Conservation (phyloP, 2,329 filamentous ascomycete species). For the Sporothrix sp. region DNA sequence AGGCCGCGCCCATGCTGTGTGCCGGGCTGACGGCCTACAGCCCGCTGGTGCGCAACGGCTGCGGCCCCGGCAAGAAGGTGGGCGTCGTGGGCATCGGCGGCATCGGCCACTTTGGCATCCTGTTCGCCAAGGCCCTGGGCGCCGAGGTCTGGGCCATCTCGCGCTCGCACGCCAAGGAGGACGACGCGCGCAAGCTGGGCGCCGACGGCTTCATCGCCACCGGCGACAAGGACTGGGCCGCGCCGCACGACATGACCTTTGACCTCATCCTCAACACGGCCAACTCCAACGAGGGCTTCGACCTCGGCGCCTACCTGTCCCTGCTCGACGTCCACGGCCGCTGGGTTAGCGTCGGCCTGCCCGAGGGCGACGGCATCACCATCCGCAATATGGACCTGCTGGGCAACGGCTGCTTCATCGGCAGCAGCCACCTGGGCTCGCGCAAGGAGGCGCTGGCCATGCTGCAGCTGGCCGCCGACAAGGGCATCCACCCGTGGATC, state of each 20-base stretch:
- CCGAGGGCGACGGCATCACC: constrained; percentile 61
- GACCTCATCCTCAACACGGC: constrained; percentile 71
- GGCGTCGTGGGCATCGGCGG: constrained; percentile 65
- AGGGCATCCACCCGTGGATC: constrained; percentile 60
- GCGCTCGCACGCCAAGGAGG: constrained; percentile 50
- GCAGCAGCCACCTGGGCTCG: constrained; percentile 60
- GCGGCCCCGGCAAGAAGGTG: constrained; percentile 69
- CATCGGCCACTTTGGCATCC: constrained; percentile 60
- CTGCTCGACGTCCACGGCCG: constrained; percentile 72
- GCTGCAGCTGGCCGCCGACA: constrained; percentile 60
- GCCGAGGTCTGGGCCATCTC: constrained; percentile 55
- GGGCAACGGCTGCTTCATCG: constrained; percentile 63
- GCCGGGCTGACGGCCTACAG: constrained; percentile 74
- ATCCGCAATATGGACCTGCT: constrained; percentile 68
- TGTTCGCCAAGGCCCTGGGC: constrained; percentile 59
- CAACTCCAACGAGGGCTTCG: constrained; percentile 57
- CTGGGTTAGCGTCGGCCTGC: constrained; percentile 72
- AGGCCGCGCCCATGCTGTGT: constrained; percentile 74
- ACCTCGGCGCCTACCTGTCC: constrained; percentile 61
- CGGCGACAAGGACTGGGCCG: constrained; percentile 46
- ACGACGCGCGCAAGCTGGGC: constrained; percentile 48
- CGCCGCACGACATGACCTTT: constrained; percentile 51
- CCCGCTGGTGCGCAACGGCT: constrained; percentile 65
- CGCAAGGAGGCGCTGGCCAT: constrained; percentile 61
- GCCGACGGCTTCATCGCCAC: constrained; percentile 52